A percentile compares a stretch with the other conserved stretches of the same genome.
Conservation (phyloP, 2,329 filamentous ascomycete species). For the Daldinia sp. region DNA sequence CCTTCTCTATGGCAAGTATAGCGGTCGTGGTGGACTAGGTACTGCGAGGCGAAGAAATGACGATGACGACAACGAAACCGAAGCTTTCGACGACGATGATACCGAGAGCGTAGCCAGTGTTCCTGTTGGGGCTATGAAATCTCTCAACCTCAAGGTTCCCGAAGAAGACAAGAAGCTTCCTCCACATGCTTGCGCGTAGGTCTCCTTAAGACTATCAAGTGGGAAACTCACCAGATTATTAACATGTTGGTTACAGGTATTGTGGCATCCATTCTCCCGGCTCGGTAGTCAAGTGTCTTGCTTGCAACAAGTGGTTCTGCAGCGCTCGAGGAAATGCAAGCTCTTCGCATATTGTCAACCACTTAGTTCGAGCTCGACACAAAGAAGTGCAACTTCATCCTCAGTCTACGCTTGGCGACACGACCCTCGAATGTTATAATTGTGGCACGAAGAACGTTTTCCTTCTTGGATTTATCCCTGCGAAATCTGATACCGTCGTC, state of each 20-base stretch:
- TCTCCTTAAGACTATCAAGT: conserved; percentile 47
- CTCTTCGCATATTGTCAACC: conserved; percentile 98
- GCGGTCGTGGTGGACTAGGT: conserved; percentile 66
- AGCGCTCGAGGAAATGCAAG: conserved; percentile 96
- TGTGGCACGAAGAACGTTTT: conserved; percentile 99
- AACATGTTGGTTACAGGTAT: conserved; percentile 69
- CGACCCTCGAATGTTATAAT: conserved; percentile 97
- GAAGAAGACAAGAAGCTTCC: conserved; percentile 94
- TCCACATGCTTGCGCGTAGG: conserved; percentile 94
- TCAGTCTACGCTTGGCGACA: conserved; percentile 91
- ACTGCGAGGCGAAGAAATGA: conserved; percentile 74
- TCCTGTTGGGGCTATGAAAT: conserved; percentile 80
- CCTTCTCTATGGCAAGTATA: conserved; percentile 78
- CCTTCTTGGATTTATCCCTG: conserved; percentile 95
- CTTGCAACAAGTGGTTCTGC: conserved; percentile 99
- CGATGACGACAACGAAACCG: conserved; percentile 90
- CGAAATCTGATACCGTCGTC: conserved; percentile 98
- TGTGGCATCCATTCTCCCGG: conserved; percentile 97
- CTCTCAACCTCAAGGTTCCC: conserved; percentile 64
- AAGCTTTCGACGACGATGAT: conserved; percentile 86
- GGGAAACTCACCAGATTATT: conserved; percentile 39
- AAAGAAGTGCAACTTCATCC: conserved; percentile 99
- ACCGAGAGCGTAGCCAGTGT: conserved; percentile 81
- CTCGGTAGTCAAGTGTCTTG: conserved; percentile 95
- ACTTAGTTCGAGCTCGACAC: conserved; percentile 94